Percentiles rank a stretch among this genome's conserved stretches.
Conservation (phyloP, 345 rosid species). For the Bretschneidera sinensis region DNA sequence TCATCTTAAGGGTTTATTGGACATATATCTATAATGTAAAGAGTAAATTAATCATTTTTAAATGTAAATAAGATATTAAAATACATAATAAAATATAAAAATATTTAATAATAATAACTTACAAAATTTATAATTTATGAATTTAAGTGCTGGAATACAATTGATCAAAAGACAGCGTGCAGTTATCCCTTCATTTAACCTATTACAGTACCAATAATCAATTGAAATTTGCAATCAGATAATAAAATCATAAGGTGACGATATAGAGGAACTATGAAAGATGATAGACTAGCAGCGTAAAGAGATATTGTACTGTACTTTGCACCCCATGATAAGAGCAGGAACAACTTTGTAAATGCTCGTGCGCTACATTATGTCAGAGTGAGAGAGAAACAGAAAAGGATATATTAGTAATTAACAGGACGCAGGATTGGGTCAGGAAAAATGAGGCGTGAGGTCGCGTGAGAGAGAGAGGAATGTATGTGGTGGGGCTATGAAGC, state of each 20-base stretch:
- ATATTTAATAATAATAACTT: no score
- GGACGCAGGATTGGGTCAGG: neutral
- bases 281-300: neutral
- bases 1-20: no score
- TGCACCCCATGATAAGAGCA: neutral
- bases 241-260: no score
- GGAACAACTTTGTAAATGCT: neutral
- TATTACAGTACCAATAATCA: no score
- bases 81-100: no score
- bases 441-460: neutral
- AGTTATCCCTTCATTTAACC: no score
- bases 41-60: no score
- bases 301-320: neutral
- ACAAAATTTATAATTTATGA: no score
- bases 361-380: neutral
- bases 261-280: neutral
- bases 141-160: no score
- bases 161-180: no score
- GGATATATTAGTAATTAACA: constrained; percentile 4
- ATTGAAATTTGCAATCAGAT: neutral
- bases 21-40: no score
- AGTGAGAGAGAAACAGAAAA: neutral
- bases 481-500: constrained; percentile 15
- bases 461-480: neutral
- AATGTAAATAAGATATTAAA: no score